These are phyloP conservation scores for Chaetomium fimeti DNA, from an alignment of 495 filamentous ascomycete species.

Conservation along the genomic window DNA sequence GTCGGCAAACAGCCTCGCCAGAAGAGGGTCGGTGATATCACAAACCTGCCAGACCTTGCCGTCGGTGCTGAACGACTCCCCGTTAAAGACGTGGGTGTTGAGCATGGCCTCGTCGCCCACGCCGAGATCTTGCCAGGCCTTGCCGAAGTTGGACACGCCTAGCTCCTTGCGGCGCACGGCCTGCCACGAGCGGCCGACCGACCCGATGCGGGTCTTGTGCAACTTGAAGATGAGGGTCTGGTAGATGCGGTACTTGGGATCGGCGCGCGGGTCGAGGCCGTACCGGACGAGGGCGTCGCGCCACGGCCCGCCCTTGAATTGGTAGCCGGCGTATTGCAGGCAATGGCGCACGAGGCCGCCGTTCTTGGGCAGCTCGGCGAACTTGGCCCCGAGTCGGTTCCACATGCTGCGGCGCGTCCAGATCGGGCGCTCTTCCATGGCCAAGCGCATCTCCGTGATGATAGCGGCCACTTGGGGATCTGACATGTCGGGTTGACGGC, in stretches of 20 bases:
- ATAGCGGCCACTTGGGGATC: conserved; percentile 55
- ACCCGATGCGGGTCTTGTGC: conserved; percentile 45
- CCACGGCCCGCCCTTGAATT: conserved; percentile 88
- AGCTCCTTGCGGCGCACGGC: conserved; percentile 35
- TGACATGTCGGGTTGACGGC: conserved; percentile 42
- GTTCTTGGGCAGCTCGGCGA: conserved; percentile 38
- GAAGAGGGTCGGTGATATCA: conserved; percentile 79
- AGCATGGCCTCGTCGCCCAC: conserved; percentile 38
- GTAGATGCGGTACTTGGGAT: conserved; percentile 72
- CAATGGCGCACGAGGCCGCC: conserved; percentile 60
- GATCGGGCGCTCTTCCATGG: conserved; percentile 73
- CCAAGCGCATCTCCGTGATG: conserved; percentile 55
- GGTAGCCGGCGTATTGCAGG: conserved; percentile 77
- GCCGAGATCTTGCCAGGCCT: conserved; percentile 38
- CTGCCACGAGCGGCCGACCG: conserved; percentile 49
- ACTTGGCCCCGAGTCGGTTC: conserved; percentile 59
- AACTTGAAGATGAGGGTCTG: conserved; percentile 82
- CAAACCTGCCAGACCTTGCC: conserved; percentile 91
- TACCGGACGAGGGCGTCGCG: conserved; percentile 79
- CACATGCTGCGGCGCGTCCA: conserved; percentile 79
- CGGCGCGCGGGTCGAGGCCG: conserved; percentile 78
- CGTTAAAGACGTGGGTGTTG: conserved; percentile 77
- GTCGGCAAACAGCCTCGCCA: conserved; percentile 53
- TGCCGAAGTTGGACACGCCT: conserved; percentile 36
- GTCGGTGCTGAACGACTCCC: conserved; percentile 61